These are phyloP conservation scores for Spongiforma sp. DNA, from an alignment of 1,284 basidiomycete genomes.

Conservation along the genomic window DNA sequence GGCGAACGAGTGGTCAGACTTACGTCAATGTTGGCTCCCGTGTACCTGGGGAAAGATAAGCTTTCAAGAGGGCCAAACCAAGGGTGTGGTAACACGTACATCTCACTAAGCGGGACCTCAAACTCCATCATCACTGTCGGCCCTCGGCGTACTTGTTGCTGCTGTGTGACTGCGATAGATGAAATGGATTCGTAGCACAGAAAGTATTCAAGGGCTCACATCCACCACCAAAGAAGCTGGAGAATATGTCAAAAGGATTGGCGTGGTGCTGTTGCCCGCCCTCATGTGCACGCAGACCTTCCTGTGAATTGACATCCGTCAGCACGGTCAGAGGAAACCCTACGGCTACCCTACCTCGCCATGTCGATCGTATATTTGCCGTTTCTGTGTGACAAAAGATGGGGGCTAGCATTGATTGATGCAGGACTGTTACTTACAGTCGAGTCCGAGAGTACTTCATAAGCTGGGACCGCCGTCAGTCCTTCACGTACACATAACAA, in stretches of 20 bases:
- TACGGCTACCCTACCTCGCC: slow-evolving; percentile 68
- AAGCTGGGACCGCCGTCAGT: slow-evolving; percentile 59
- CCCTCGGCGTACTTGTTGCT: slow-evolving; percentile 74
- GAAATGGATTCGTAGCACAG: not conserved
- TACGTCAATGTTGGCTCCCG: slow-evolving; percentile 83
- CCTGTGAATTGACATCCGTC: slow-evolving; percentile 45
- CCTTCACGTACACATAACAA: slow-evolving; percentile 3
- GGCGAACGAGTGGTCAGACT: slow-evolving; percentile 29
- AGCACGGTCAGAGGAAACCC: slow-evolving; percentile 2
- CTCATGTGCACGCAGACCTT: slow-evolving; percentile 89
- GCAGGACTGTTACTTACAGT: slow-evolving; percentile 50
- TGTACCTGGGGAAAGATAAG: slow-evolving; percentile 55
- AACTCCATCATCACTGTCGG: slow-evolving; percentile 87
- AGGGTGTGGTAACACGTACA: slow-evolving; percentile 53
- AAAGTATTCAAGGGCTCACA: slow-evolving; percentile 45
- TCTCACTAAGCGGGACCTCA: slow-evolving; percentile 84
- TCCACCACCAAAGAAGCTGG: slow-evolving; percentile 87
- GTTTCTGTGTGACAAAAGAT: slow-evolving; percentile 61
- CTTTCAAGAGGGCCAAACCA: slow-evolving; percentile 8
- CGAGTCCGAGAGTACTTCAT: slow-evolving; percentile 87
- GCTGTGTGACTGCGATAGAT: slow-evolving; percentile 20
- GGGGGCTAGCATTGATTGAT: not conserved
- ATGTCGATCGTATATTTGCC: slow-evolving; percentile 89
- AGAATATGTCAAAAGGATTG: slow-evolving; percentile 96
- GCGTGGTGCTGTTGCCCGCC: slow-evolving; percentile 68